phyloP scores from a whole-genome alignment of 202 grass and related monocot genomes.

The Schoenoplectus tabernaemontani region DNA sequence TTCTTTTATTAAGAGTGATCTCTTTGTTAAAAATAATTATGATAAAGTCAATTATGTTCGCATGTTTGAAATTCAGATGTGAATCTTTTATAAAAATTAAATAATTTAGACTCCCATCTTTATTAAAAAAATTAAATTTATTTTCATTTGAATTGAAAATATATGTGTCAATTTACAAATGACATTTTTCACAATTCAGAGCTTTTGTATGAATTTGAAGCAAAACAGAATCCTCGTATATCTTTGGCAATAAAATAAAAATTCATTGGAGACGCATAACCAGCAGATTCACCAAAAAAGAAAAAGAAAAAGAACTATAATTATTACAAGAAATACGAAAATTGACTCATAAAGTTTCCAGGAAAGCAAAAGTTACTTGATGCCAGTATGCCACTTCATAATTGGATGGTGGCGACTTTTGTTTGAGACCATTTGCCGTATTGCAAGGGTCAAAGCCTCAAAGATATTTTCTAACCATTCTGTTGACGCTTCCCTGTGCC shows the following conservation, averaged over 20 bases:
- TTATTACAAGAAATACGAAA: not conserved
- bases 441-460: conserved; percentile 11
- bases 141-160: not conserved
- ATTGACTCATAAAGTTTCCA: not conserved
- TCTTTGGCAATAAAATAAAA: not conserved
- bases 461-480: not conserved
- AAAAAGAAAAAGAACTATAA: not conserved
- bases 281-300: not conserved
- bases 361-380: not conserved
- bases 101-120: too few relatives aligned
- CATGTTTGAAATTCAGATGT: too few relatives aligned
- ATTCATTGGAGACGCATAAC: not conserved
- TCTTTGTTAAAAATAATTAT: not conserved
- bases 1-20: not conserved
- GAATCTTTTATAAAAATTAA: too few relatives aligned
- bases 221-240: not conserved
- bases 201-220: not conserved
- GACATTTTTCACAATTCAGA: not conserved
- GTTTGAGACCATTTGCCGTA: conserved; percentile 11
- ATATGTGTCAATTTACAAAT: not conserved
- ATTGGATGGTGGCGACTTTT: conserved; percentile 19
- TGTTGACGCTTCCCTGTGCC: not conserved
- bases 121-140: not conserved
- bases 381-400: not conserved
- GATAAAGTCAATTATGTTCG: too few relatives aligned